Evolutionary conservation across 768 basidiomycete species (phyloP), one percentile per base, ranked within the genome.

Genomic region (Cystofilobasidium bisporidii): DNA sequence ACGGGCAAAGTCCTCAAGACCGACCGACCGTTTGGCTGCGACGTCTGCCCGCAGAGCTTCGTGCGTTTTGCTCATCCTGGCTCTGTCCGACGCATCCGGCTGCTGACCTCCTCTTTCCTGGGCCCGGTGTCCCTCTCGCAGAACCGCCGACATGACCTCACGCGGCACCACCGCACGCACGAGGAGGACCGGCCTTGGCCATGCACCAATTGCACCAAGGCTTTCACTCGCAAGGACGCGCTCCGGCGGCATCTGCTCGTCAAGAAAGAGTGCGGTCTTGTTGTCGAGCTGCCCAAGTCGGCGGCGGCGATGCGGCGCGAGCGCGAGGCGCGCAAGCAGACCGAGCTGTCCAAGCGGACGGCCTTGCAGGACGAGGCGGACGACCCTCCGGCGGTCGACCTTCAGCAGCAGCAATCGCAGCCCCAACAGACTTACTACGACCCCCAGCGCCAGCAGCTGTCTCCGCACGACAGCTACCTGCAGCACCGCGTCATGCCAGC

Each of bases 131-230:
- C 28, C 61, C 28, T 28, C 28, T 9, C 24, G n/a, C 63, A 76
- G 75, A 78, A 76, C 70, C 75, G 77, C 17, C 76, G 77, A 59
- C 77, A 78, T 65, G 77, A 78, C 65, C 56, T 78, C 60, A 78
- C 77, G 63, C 71, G 77, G 33, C 77, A 78, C 67, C 76, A 76
- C 70, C 69, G 76, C 48, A 77, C 77, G 18, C 77, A 78, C 64
- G 67, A 76, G 26, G 73, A 69, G 36, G 75, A 76, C 50, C 76
- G 76, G 61, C 77, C 77, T 14, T 78, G 75, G 60, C 72, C 74
- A 0, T 78, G 77, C 65, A 75, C 75, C 68, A 75, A 75, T 63
- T 78, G 77, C 61, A 75, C 74, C 38, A 78, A 77, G 67, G 40
- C 74, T 71, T 78, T 78, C 71, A 76, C 77, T 14, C 72, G 77